These are phyloP conservation scores for Ramaria sp. DNA, from an alignment of 768 basidiomycete genomes.

Conservation along the genomic window DNA sequence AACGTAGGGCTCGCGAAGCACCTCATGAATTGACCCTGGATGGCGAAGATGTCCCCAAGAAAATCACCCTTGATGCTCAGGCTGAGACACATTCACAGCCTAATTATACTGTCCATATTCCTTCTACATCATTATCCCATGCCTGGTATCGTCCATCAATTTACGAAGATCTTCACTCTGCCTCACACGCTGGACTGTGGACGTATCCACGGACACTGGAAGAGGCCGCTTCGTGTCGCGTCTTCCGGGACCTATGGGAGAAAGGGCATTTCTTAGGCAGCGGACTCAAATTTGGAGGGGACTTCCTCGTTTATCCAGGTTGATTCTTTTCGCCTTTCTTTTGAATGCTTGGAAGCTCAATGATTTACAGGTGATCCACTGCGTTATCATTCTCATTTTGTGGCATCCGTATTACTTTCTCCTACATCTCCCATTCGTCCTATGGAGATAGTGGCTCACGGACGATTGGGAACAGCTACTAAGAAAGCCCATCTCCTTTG, in stretches of 20 bases:
- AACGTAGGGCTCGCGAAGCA: constrained; percentile 20
- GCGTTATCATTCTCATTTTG: constrained; percentile 95
- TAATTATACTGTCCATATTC: constrained; percentile 51
- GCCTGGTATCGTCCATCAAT: constrained; percentile 56
- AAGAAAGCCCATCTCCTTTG: constrained; percentile 93
- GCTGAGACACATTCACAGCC: constrained; percentile 10
- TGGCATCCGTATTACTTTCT: constrained; percentile 68
- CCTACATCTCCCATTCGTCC: constrained; percentile 53
- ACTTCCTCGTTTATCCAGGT: constrained; percentile 96
- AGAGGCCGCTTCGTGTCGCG: constrained; percentile 67
- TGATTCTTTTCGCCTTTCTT: constrained; percentile 15
- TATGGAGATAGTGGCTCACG: constrained; percentile 93
- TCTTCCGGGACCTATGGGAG: constrained; percentile 74
- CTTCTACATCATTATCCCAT: constrained; percentile 48
- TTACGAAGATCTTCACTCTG: constrained; percentile 48
- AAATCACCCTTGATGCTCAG: not conserved
- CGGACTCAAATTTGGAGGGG: constrained; percentile 91
- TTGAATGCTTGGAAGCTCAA: not conserved
- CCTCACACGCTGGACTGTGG: constrained; percentile 66
- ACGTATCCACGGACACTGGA: constrained; percentile 51
- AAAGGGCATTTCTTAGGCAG: constrained; percentile 81
- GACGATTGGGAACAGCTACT: constrained; percentile 90
- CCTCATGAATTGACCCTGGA: not conserved
- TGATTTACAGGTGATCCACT: constrained; percentile 68
- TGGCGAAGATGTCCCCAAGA: constrained; percentile 5